Base-by-base conservation (phyloP, 164 flowering plant genomes). In the Vitis riparia region DNA sequence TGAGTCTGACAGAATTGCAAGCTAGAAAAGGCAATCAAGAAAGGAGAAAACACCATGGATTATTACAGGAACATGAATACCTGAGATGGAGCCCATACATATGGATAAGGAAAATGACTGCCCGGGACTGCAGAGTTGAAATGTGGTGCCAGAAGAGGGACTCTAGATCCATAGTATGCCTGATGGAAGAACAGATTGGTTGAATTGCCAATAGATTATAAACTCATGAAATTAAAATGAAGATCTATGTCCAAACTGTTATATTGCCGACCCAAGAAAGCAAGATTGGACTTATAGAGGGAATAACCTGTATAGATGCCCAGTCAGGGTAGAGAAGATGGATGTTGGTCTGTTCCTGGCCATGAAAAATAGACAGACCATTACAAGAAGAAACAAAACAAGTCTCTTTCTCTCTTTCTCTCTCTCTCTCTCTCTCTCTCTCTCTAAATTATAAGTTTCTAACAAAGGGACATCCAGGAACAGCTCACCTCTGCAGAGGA, bases 121-220 rank as follows among this genome's bases (percentile, higher is more conserved):
- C 30, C 66, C 32, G 9, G 17, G 52, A 63, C 55, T 17, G 55
- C 30, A 16, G 66, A 11, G 32, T 63, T 44, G 11, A 63, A 48
- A 67, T 79, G 73, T 58, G 83, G 79, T n/a, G 78, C 80, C 47
- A 79, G 79, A 53, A 82, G 15, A 64, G 78, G 50, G 51, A 78
- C 66, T 37, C 82, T 83, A 44, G 74, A 75, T 12, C 80, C 76
- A 77, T 79, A 82, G 63, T 75, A 82, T 58, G 85, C 83, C 85
- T 82, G 76, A 50, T 76, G 50, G 72, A 17, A 9, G 12, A 55
- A 51, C 62, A 27, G n/a, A 63, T 4, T 29, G 27, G 37, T 47
- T 23, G 11, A 49, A 16, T 29, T 2, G 3, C 58, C 37, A 29
- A 3, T 27, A 51, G 5, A 49, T 59, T 15, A 2, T 37, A 37